phyloP scores from a whole-genome alignment of 1,284 basidiomycete species.

The Puccinia hordei region DNA sequence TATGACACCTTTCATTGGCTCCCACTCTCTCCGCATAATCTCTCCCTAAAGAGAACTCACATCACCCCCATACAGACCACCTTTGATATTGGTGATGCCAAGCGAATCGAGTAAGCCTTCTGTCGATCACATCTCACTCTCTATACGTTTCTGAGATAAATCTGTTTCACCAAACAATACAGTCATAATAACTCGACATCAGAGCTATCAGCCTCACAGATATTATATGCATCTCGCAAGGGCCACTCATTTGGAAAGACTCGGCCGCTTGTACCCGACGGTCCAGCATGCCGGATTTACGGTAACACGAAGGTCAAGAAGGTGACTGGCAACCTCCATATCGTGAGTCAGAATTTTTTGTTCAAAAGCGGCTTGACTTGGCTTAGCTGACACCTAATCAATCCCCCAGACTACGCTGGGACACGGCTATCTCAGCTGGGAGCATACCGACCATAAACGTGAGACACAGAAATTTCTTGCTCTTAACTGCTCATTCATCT shows the following conservation, averaged over 20 bases:
- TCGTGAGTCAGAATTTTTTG: conserved; percentile 52
- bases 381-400: no score
- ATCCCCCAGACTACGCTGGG: conserved; percentile 73
- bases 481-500: not conserved
- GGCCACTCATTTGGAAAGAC: conserved; percentile 67
- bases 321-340: conserved; percentile 70
- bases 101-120: conserved; percentile 66
- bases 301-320: conserved; percentile 84
- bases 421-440: conserved; percentile 83
- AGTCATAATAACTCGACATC: conserved; percentile 7
- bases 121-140: no score
- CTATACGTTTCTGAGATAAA: not conserved
- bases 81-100: conserved; percentile 82
- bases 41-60: conserved; percentile 9
- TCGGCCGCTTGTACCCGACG: conserved; percentile 69
- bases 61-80: conserved; percentile 65
- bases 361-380: not conserved
- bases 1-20: conserved; percentile 50
- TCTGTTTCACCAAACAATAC: not conserved
- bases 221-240: conserved; percentile 31
- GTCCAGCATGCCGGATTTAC: conserved; percentile 77
- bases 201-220: conserved; percentile 56
- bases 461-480: conserved; percentile 54
- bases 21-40: conserved; percentile 28
- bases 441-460: conserved; percentile 84